Base-by-base conservation (phyloP, 2,329 filamentous ascomycete genomes). In the Phoma herbarum region DNA sequence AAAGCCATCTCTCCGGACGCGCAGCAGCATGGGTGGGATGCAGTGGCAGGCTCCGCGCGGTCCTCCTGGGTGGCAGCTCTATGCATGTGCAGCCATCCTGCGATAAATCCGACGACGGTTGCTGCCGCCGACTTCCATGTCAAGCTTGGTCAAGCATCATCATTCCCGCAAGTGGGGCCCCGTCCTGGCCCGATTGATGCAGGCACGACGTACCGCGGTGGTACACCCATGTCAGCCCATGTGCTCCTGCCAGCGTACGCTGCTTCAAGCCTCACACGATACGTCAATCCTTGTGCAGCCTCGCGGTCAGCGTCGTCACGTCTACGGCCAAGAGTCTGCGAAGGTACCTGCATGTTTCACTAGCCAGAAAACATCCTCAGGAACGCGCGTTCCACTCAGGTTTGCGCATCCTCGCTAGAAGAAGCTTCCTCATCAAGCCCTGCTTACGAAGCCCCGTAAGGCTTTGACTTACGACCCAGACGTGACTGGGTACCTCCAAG, bases 1-100 rank as follows among this genome's bases (percentile, higher is more conserved):
- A 68, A 72, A 53, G 69, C 74, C 75, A 75, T 76, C 52, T 62
- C 69, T 68, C 64, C 65, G 62, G 60, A 64, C 64, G 65, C 68
- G 70, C 67, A 69, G 65, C 52, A 69, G 70, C 72, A 74, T 75
- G 67, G 53, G 63, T 46, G 28, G 50, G 20, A 45, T 25, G 45
- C 56, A 44, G 43, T 59, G 44, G 41, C 56, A 54, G 50, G 23
- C 56, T 51, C 44, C 29, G 49, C 54, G 54, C 55, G 54, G 54
- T 57, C 54, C 33, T 57, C 54, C 33, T 62, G 48, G 42, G 62
- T 61, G 57, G 62, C 67, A 64, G 66, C 64, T 60, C 57, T 55
- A 59, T 55, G 57, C 57, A 37, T 48, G 51, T 47, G 57, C 35
- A 45, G 39, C 50, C 56, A 35, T 59, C 22, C 50, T 28, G 50